phyloP scores from a whole-genome alignment of 164 flowering plant species.

The Umbilicus rupestris region DNA sequence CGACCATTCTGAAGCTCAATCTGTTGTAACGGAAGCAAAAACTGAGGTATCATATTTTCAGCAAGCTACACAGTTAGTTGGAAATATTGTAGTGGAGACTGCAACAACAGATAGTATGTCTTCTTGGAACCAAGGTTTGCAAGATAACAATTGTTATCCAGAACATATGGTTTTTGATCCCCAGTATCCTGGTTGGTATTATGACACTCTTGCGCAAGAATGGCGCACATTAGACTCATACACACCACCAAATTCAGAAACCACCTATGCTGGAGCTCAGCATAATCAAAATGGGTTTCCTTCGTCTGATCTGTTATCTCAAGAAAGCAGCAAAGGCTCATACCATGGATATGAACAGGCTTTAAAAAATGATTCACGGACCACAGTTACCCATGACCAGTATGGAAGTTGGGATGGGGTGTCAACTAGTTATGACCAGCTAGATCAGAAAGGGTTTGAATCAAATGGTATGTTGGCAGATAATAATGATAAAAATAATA shows the following conservation, averaged over 20 bases:
- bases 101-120: conserved; percentile 28
- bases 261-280: neutral
- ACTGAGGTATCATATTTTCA: conserved; percentile 59
- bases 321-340: conserved; percentile 10
- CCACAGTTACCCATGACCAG: conserved; percentile 16
- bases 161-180: conserved; percentile 22
- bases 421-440: conserved; percentile 24
- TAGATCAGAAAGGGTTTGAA: conserved; percentile 26
- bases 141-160: conserved; percentile 52
- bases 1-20: conserved; percentile 14
- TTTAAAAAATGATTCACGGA: conserved; percentile 25
- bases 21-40: conserved; percentile 26
- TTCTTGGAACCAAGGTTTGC: conserved; percentile 42
- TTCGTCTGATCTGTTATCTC: conserved; percentile 13
- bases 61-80: conserved; percentile 45
- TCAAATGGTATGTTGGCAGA: conserved; percentile 16
- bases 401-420: conserved; percentile 34
- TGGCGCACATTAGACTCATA: neutral
- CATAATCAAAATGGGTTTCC: conserved; percentile 22
- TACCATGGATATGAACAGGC: conserved; percentile 25
- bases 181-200: conserved; percentile 4
- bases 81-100: conserved; percentile 32
- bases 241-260: neutral
- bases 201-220: conserved; percentile 1
- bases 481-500: conserved; percentile 13